Conservation (phyloP, 805 yeast species). For the Candida verbasci region DNA sequence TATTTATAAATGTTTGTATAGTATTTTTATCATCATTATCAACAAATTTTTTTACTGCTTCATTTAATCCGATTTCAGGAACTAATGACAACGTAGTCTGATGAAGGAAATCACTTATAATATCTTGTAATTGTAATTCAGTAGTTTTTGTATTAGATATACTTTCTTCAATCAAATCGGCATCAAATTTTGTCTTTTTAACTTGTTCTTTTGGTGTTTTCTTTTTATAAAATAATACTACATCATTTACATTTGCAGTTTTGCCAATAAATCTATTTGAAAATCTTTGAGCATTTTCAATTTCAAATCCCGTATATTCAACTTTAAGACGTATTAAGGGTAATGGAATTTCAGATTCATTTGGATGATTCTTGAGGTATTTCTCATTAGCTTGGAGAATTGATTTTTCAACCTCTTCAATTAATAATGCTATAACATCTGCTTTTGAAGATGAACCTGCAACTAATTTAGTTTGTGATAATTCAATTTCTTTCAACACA, state of each 20-base stretch:
- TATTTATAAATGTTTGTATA: conserved; percentile 56
- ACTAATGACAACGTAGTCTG: conserved; percentile 63
- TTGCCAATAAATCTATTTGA: conserved; percentile 86
- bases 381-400: conserved; percentile 52
- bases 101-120: conserved; percentile 59
- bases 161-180: conserved; percentile 11
- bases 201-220: conserved; percentile 19
- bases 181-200: conserved; percentile 12
- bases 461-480: conserved; percentile 49
- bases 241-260: conserved; percentile 89
- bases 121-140: conserved; percentile 50
- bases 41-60: conserved; percentile 67
- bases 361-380: conserved; percentile 12
- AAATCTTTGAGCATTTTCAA: conserved; percentile 85
- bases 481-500: conserved; percentile 59
- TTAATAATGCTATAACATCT: conserved; percentile 57
- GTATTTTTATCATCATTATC: conserved; percentile 80
- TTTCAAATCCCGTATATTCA: conserved; percentile 85
- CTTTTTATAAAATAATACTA: conserved; percentile 64
- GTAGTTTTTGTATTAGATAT: conserved; percentile 14
- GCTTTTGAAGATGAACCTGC: conserved; percentile 59
- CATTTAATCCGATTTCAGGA: conserved; percentile 71
- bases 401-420: conserved; percentile 60
- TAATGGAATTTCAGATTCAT: conserved; percentile 39
- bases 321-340: conserved; percentile 82